Conservation (phyloP, 805 yeast species). For the Barnettozyma vustinii region DNA sequence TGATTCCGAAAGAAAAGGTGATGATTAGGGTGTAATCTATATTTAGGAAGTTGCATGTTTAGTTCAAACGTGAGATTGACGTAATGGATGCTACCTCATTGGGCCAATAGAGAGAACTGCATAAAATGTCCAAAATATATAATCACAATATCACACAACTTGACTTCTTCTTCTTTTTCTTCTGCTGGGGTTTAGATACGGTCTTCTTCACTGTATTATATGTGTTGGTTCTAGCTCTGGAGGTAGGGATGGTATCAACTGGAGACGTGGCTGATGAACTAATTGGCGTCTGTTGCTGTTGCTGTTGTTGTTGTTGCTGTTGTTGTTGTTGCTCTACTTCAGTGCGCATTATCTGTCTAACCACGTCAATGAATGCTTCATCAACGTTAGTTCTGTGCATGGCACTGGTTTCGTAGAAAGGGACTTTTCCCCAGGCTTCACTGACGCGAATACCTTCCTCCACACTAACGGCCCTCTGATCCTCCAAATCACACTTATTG, state of each 20-base stretch:
- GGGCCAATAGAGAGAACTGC: background rate
- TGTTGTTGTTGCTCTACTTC: conserved; percentile 31
- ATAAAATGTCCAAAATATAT: background rate
- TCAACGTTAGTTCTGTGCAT: conserved; percentile 83
- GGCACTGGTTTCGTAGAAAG: conserved; percentile 93
- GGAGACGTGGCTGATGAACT: background rate
- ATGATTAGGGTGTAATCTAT: background rate
- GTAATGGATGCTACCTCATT: background rate
- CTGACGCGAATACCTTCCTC: conserved; percentile 82
- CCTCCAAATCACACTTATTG: conserved; percentile 79
- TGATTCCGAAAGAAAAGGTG: conserved; percentile 12
- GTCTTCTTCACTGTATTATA: background rate
- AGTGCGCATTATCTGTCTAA: conserved; percentile 80
- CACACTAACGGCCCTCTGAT: conserved; percentile 68
- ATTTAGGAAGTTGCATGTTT: background rate
- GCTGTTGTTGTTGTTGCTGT: background rate
- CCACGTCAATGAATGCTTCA: conserved; percentile 84
- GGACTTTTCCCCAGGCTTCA: conserved; percentile 79
- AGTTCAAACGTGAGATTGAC: too few species aligned
- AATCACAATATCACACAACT: conserved; percentile 20
- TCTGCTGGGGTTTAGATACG: background rate
- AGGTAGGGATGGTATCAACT: conserved; percentile 2
- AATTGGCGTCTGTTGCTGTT: conserved; percentile 1
- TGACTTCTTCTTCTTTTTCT: conserved; percentile 26
- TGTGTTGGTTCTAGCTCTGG: background rate